Base-by-base conservation (phyloP, 306 rosid species). In the Acacia crassicarpa region DNA sequence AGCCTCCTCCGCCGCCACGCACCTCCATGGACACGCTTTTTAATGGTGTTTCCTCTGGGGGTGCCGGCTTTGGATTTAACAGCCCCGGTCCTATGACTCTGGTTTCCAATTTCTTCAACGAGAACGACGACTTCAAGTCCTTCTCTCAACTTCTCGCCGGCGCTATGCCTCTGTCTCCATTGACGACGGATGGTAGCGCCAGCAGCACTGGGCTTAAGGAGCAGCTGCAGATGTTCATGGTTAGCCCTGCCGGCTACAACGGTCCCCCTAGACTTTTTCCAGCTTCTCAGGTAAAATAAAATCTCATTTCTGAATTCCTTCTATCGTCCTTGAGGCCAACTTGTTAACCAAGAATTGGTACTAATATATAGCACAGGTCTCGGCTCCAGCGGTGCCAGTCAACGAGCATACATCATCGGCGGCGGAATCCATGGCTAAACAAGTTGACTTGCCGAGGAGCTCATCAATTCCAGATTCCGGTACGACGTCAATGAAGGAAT, bases 51-150 rank as follows among this genome's bases (percentile, higher is more conserved):
- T 25, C 66, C 30, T 56, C 80, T 3, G 74, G 61, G 2, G 25
- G 83, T 12, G 81, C 78, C 10, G 65, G 65, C 32, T 59, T 83
- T 30, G 91, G 85, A 9, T 91, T 90, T 27, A 56, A 23, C 67
- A 92, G 97, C 83, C 98, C 94, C 0, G 95, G 93, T 9, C 97
- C 98, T 56, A 91, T 94, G 97, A 90, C 92, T 56, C 77, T 94
- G 6, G 86, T 94, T 72, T 91, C 97, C 0, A 92, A 58, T 84
- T 88, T 92, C 82, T 90, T 92, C 58, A 77, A 89, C n/a, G 92
- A 91, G 5, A 80, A 79, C 85, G 94, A 92, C 4, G 92, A 92
- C 68, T 84, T 81, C 80, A 94, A 87, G 89, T 88, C 97, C 10
- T 92, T 92, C 84, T 92, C 97, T 13, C 97, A 94, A 88, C 94